Evolutionary conservation across 2,329 filamentous ascomycete species (phyloP), one percentile per base, ranked within the genome.

Genomic region (Fusarium pseudocircinatum): DNA sequence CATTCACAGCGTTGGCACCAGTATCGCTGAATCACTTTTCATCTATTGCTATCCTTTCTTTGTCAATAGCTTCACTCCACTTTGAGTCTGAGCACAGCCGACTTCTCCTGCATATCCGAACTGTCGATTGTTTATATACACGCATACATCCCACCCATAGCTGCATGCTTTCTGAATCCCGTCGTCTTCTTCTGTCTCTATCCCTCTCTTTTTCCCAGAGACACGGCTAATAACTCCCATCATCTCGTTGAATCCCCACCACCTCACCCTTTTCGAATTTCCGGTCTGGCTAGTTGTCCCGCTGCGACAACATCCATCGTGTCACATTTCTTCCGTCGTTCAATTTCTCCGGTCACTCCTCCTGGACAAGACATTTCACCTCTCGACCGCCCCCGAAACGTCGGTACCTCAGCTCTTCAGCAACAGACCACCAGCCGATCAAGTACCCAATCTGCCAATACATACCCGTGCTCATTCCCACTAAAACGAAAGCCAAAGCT

Each of bases 241-340:
- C 62, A 61, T 67, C 61, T 73, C 64, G 40, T 66, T 60, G 63
- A 47, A 66, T 67, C 65, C 56, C 70, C 69, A 62, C 63, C 39
- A 53, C 47, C 58, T 65, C 61, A 44, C 52, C 65, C 65, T 69
- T 62, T 42, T 59, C 42, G 56, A 37, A 59, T 50, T 59, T 50
- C 56, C 22, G 42, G 20, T 50, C 46, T 39, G 44, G 26, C 43
- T 52, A 44, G 18, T 37, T 11, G 36, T 37, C 62, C 50, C 49
- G 53, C 70, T 64, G 60, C 58, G 59, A 62, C 71, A 67, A 63
- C 47, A 53, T 64, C 43, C 46, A 50, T 67, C 56, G 56, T 53
- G 39, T 63, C 54, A 65, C 43, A 69, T 66, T 74, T 74, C 53
- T 60, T 57, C 54, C 49, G 42, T 37, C 34, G 22, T 42, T 40